A percentile compares a stretch with the other conserved stretches of the same genome.
Evolutionary conservation across 176 grass and related monocot genomes (phyloP).

Genomic region (Poa pratensis): DNA sequence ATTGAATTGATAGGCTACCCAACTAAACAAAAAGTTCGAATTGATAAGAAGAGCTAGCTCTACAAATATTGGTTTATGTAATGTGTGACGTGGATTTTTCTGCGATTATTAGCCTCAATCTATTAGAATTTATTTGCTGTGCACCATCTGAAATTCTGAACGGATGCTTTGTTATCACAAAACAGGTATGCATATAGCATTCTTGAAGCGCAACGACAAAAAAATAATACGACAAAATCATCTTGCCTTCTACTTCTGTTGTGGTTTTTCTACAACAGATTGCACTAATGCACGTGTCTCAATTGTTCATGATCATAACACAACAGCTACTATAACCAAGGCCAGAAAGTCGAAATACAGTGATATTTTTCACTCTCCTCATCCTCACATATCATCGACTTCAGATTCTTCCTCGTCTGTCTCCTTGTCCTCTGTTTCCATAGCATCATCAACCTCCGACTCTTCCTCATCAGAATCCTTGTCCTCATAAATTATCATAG

Average conservation of each 20-base stretch:
- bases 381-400: neutral
- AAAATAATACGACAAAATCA: neutral
- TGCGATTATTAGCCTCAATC: neutral
- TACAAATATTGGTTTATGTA: neutral
- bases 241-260: neutral
- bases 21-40: too few relatives aligned
- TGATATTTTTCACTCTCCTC: constrained; percentile 26
- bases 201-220: neutral
- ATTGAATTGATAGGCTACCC: too few relatives aligned
- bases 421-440: too few relatives aligned
- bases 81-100: neutral
- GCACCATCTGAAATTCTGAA: neutral
- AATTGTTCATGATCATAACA: neutral
- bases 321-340: neutral
- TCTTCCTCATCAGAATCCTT: constrained; percentile 59
- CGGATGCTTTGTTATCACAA: neutral
- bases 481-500: constrained; percentile 58
- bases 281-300: neutral
- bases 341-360: neutral
- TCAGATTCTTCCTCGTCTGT: neutral
- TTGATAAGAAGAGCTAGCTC: too few relatives aligned
- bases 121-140: neutral
- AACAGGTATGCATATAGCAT: neutral
- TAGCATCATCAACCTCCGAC: constrained; percentile 52
- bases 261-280: too few relatives aligned